Conservation (phyloP, 306 rosid genomes). For the Cucumis sativus region Cucumber_9930_V3 NC_026658.2:21146501-21147000, state of each 20-base stretch:
- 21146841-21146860: background rate
- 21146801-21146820: background rate
- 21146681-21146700: background rate
- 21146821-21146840: background rate
- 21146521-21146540: background rate
- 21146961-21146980: background rate
- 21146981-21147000: background rate
- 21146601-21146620: background rate
- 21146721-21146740: background rate
- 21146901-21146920: background rate
- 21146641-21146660: too few species aligned
- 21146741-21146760: background rate
- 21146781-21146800: background rate
- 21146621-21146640: background rate
- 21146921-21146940: background rate
- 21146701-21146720: too few species aligned
- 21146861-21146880: background rate
- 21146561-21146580: background rate
- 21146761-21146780: background rate
- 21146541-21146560: background rate
- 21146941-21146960: background rate
- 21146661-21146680: too few species aligned
- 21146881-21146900: background rate
- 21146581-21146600: background rate
- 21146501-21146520: background rate